Evolutionary conservation across 768 basidiomycete species (phyloP), one percentile per base, ranked within the genome.

Genomic region (Leccinum pellstonianum): DNA sequence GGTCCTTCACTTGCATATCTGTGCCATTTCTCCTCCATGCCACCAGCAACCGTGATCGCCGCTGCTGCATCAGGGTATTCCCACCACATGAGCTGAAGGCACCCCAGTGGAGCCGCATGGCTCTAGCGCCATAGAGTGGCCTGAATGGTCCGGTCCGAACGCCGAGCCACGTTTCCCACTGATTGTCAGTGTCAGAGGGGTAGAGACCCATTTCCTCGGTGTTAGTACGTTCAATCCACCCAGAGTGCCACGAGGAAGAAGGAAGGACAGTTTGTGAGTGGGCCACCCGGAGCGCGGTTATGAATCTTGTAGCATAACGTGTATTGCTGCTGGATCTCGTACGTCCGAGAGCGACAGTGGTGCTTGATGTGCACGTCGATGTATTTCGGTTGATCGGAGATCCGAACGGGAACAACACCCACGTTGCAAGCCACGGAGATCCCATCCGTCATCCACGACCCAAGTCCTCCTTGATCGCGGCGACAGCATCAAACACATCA

Each of bases 271-370:
- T 41, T 41, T 8, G 33, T 10, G 29, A 6, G 46, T 33, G 5
- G 56, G 10, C 2, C 17, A 21, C 23, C 12, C 4, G 14, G 55
- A 38, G 43, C 21, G 21, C 21, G 21, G 21, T 37, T 37, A 23
- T 54, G 48, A 12, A 52, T 57, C 10, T 27, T 27, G 27, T 27
- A 27, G 27, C 1, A 37, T 11, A 64, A 21, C 4, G 56, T 62
- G 54, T 63, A 68, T 27, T 9, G 19, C 63, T 57, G 61, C 29
- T 68, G 51, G 43, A 60, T 35, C 11, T 2, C 3, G 31, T 15
- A 38, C 33, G 7, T 12, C 21, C 58, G 19, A n/a, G 48, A 2
- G 83, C 8, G 77, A 62, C 57, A 37, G 46, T 59, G n/a, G 54
- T 62, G 59, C n/a, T 58, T 49, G 23, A 62, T 25, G 47, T 59